Base-by-base conservation (phyloP, 2,329 filamentous ascomycete genomes). In the Chalaropsis ovoidea region DNA sequence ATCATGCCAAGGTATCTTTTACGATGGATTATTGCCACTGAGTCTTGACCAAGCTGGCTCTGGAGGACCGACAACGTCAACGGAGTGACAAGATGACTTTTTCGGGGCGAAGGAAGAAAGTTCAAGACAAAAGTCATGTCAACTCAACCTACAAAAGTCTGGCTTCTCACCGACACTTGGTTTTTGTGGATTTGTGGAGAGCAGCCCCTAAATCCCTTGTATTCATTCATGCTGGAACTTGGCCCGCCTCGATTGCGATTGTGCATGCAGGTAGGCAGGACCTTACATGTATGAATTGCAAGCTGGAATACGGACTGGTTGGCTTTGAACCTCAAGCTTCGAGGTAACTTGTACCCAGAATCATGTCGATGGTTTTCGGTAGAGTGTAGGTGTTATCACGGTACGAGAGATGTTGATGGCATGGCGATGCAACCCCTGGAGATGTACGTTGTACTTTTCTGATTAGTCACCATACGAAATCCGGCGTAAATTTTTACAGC, bases 161-260 rank as follows among this genome's bases (percentile, higher is more conserved):
- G 35, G 35, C 35, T 39, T 52, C 47, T 52, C 47, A 52, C 47
- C 47, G 47, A 52, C 47, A 52, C 24, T 52, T 52, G 10, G 24
- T 24, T 52, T 24, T 24, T 24, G 47, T 52, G n/a, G n/a, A n/a
- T n/a, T n/a, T n/a, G 45, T 15, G 24, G 10, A 15, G 19, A 24
- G 8, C 4, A 24, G 7, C 22, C 45, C 47, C 47, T 52, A 52
- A 24, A 52, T 52, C 22, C 19, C 19, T 24, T 24, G 47, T n/a
- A n/a, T n/a, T 2, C 3, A 52, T 24, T 24, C 47, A 27, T 24
- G 24, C 22, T 27, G 47, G 47, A 52, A 52, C 47, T 27, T 52
- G 47, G 47, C 19, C 24, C 24, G 17, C 47, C 47, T 13, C 11
- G 10, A 52, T 11, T 15, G 8, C 11, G 10, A 52, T 11, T 15